phyloP scores from a whole-genome alignment of 768 basidiomycete species.

The Sarcomyxa edulis region DNA sequence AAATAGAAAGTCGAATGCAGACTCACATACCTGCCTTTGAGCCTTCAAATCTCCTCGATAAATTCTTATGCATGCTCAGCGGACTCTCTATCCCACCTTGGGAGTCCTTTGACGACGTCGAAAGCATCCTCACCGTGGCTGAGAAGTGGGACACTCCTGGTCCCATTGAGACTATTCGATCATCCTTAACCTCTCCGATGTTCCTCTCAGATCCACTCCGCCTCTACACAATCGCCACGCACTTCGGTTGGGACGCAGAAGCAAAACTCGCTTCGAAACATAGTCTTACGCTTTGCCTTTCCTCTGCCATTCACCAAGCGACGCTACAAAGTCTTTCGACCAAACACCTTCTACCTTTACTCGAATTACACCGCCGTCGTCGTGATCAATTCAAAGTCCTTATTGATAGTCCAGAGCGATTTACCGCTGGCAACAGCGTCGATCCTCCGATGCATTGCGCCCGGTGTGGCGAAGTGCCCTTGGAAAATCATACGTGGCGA shows the following conservation, averaged over 20 bases:
- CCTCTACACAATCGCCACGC: conserved; percentile 21
- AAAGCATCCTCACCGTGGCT: neutral
- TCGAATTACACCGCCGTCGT: conserved; percentile 53
- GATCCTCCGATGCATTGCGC: conserved; percentile 43
- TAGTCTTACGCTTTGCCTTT: conserved; percentile 50
- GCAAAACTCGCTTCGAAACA: conserved; percentile 50
- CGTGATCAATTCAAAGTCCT: conserved; percentile 44
- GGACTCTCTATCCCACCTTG: neutral
- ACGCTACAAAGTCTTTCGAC: conserved; percentile 44
- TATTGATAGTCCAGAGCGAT: conserved; percentile 57
- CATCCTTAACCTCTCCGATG: neutral
- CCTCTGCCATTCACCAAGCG: conserved; percentile 31
- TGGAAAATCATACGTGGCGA: conserved; percentile 61
- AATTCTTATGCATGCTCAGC: neutral
- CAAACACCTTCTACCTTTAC: conserved; percentile 45
- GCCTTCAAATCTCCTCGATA: too few relatives aligned
- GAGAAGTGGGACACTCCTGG: conserved; percentile 1
- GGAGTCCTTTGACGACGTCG: neutral
- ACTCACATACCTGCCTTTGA: too few relatives aligned
- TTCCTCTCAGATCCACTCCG: neutral
- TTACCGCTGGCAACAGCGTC: conserved; percentile 43
- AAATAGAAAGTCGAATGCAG: neutral
- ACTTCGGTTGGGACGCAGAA: conserved; percentile 59
- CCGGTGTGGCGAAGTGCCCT: conserved; percentile 43
- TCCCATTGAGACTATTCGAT: neutral